Base-by-base conservation (phyloP, 805 yeast species). In the Maudiozyma barnettii region DNA sequence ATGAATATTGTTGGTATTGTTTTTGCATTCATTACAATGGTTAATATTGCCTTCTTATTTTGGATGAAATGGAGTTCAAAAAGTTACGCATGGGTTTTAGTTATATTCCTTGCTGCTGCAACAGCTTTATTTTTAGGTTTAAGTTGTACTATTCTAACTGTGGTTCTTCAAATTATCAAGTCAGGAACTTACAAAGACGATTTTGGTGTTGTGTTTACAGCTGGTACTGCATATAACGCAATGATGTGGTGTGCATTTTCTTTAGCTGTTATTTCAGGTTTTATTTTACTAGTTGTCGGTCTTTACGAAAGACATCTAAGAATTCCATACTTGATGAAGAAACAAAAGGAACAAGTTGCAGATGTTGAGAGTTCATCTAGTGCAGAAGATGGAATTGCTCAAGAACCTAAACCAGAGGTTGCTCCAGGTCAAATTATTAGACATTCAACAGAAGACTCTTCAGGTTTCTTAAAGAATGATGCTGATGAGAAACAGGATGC, bases 221-320 rank as follows among this genome's bases (percentile, higher is more conserved):
- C 48, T n/a, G 64, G 63, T 18, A 26, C 50, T 33, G 59, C 61
- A 9, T 61, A 57, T 45, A 40, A 49, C 20, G 68, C 64, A n/a
- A 46, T 64, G 30, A 44, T 58, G 10, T 65, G 69, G 68, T 50
- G 63, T 14, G 56, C 63, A 1, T 65, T 64, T 49, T 53, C 53
- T 18, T 50, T 62, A 19, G 42, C 58, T n/a, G 42, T 58, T 19
- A 26, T 47, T 14, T 16, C 47, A 5, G 19, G 29, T 9, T 12
- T 41, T 3, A 39, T 48, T 7, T n/a, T 49, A 10, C 9, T 46
- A 13, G 36, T 20, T 20, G 13, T 31, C 13, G 41, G 47, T n/a
- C 43, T 46, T 44, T 45, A 23, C 8, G 44, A 37, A 14, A 45
- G 52, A 45, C 41, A 38, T 7, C 30, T 33, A 42, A 44, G 19